Percentiles rank a stretch among this genome's conserved stretches.
Evolutionary conservation across 257 asterid genomes (phyloP).

Genomic region (Primulina tabacum): DNA sequence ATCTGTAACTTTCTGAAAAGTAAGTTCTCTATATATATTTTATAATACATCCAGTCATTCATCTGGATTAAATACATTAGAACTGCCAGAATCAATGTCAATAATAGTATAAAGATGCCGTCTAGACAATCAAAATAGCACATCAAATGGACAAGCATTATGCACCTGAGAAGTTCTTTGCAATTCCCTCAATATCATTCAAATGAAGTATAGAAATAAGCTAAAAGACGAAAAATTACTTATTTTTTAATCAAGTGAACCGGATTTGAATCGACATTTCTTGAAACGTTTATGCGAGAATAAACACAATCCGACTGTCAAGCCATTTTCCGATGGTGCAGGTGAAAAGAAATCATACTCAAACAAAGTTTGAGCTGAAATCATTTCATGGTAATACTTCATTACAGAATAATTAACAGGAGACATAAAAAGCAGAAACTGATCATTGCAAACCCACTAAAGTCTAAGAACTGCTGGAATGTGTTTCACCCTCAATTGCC

Average conservation of each 20-base stretch:
- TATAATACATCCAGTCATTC: background rate
- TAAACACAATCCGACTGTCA: too few relatives aligned
- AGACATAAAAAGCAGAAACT: slow-evolving; percentile 9
- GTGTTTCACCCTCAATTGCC: slow-evolving; percentile 41
- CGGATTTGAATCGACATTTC: too few relatives aligned
- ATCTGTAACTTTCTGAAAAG: background rate
- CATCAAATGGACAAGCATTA: background rate
- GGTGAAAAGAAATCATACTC: background rate
- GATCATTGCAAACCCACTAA: slow-evolving; percentile 18
- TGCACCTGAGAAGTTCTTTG: background rate
- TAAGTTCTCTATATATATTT: background rate
- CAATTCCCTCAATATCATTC: too few relatives aligned
- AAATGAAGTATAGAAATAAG: too few relatives aligned
- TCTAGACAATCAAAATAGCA: background rate
- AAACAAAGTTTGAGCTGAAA: background rate
- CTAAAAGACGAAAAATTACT: too few relatives aligned
- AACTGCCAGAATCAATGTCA: too few relatives aligned
- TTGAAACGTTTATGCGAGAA: too few relatives aligned
- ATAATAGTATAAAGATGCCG: background rate
- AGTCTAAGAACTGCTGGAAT: slow-evolving; percentile 28
- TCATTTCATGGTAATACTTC: too few relatives aligned
- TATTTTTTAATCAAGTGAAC: too few relatives aligned
- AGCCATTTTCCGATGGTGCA: too few relatives aligned
- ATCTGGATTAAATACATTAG: background rate
- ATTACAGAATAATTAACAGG: slow-evolving; percentile 6